Conservation (phyloP, 345 rosid species). For the Atalantia buxifolia region DNA sequence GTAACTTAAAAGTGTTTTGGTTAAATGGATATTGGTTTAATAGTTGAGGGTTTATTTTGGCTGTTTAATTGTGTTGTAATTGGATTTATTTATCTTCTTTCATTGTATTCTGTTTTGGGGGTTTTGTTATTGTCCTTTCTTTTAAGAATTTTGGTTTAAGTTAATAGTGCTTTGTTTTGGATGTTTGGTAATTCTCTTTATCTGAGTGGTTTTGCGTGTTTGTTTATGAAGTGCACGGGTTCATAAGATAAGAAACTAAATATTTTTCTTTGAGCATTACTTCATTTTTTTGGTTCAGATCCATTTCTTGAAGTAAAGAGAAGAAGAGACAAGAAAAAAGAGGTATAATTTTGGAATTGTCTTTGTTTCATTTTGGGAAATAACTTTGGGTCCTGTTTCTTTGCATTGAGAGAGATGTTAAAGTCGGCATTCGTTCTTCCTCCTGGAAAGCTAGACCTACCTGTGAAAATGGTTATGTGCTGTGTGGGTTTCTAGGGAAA, state of each 20-base stretch:
- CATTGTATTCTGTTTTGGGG: neutral
- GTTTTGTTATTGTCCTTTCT: neutral
- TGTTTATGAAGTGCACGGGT: neutral
- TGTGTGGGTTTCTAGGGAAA: neutral
- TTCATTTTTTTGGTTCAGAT: conserved; percentile 38
- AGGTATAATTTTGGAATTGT: conserved; percentile 38
- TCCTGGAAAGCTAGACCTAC: neutral
- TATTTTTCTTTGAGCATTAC: conserved; percentile 1
- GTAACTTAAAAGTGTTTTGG: neutral
- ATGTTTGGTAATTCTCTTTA: neutral
- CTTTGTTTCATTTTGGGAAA: neutral
- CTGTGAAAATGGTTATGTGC: neutral
- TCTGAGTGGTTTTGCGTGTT: neutral
- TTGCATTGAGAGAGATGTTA: neutral
- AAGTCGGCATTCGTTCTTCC: neutral
- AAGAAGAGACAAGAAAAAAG: conserved; percentile 72
- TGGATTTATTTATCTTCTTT: neutral
- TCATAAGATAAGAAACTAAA: neutral
- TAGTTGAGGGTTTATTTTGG: neutral
- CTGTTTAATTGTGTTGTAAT: neutral
- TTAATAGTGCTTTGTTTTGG: neutral
- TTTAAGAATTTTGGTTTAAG: neutral
- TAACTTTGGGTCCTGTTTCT: neutral
- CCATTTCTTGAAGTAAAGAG: conserved; percentile 83
- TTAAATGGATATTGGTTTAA: neutral